Evolutionary conservation across 2,329 filamentous ascomycete species (phyloP).

Genomic region (Pyricularia pennisetigena): DNA sequence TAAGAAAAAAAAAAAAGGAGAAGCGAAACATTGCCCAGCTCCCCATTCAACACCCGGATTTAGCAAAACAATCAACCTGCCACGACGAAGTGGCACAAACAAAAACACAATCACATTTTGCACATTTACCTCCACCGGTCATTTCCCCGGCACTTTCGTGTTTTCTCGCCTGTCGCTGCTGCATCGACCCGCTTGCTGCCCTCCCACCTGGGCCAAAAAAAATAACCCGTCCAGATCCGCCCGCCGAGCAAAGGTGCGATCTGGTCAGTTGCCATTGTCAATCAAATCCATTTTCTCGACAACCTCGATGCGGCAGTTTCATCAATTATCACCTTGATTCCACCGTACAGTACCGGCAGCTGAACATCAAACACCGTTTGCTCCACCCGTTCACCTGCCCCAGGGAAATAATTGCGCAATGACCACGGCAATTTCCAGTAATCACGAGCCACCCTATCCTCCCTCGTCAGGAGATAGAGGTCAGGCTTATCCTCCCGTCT

Average conservation of each 20-base stretch:
- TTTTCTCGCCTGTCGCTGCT: neutral
- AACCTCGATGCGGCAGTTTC: neutral
- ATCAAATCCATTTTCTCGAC: neutral
- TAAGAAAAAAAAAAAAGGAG: neutral
- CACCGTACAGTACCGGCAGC: neutral
- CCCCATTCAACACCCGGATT: neutral
- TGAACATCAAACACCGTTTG: neutral
- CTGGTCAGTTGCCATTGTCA: neutral
- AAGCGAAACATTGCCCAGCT: neutral
- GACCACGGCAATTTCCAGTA: conserved; percentile 22
- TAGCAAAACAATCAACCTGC: neutral
- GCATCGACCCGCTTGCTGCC: neutral
- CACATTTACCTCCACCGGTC: neutral
- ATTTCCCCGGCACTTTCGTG: neutral
- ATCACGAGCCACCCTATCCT: conserved; percentile 19
- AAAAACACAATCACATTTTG: neutral
- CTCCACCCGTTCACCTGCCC: neutral
- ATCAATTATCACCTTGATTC: neutral
- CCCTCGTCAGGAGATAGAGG: conserved; percentile 15
- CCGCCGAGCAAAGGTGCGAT: neutral
- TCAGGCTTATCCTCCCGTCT: conserved; percentile 16
- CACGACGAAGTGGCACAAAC: neutral
- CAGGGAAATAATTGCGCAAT: conserved; percentile 15
- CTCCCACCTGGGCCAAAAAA: neutral
- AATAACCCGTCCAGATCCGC: neutral